These are phyloP conservation scores for Malbranchea zuffiana DNA, from an alignment of 2,329 filamentous ascomycete genomes.

Conservation along the genomic window DNA sequence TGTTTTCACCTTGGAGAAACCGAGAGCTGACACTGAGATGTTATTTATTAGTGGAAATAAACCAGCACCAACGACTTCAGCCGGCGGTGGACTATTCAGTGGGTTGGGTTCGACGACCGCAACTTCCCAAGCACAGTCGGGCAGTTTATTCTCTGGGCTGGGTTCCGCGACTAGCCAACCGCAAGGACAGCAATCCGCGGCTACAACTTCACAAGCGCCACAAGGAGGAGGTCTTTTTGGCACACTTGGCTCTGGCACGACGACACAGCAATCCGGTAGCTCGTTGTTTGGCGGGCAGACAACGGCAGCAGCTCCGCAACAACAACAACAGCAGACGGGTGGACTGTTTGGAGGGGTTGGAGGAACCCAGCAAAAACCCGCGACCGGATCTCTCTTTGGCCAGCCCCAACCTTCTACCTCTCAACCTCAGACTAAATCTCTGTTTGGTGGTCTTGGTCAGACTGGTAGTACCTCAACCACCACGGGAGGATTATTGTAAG, in stretches of 20 bases:
- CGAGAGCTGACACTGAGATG: neutral
- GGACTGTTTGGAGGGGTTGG: constrained; percentile 21
- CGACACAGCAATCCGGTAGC: constrained; percentile 4
- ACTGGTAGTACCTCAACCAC: constrained; percentile 17
- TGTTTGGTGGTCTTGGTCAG: constrained; percentile 25
- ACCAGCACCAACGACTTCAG: constrained; percentile 8
- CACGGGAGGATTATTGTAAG: constrained; percentile 28
- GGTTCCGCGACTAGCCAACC: constrained; percentile 22
- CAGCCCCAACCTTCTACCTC: constrained; percentile 9
- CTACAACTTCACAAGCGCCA: too few relatives aligned
- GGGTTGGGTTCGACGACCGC: constrained; percentile 15
- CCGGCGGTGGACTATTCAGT: constrained; percentile 27
- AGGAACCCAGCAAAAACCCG: constrained; percentile 17
- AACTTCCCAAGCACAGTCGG: constrained; percentile 12
- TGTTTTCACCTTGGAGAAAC: too few relatives aligned
- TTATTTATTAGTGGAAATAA: constrained; percentile 6
- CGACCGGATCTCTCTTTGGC: constrained; percentile 20
- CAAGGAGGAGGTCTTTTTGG: constrained; percentile 16
- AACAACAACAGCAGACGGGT: constrained; percentile 19
- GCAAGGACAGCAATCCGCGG: too few relatives aligned
- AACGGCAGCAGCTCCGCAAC: constrained; percentile 12
- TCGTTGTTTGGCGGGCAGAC: constrained; percentile 2
- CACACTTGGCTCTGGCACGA: constrained; percentile 9
- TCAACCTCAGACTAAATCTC: constrained; percentile 15
- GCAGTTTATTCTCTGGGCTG: constrained; percentile 11